A percentile compares a stretch with the other conserved stretches of the same genome.
phyloP scores from a whole-genome alignment of 148 eudicot species.

The Agrostemma githago region DNA sequence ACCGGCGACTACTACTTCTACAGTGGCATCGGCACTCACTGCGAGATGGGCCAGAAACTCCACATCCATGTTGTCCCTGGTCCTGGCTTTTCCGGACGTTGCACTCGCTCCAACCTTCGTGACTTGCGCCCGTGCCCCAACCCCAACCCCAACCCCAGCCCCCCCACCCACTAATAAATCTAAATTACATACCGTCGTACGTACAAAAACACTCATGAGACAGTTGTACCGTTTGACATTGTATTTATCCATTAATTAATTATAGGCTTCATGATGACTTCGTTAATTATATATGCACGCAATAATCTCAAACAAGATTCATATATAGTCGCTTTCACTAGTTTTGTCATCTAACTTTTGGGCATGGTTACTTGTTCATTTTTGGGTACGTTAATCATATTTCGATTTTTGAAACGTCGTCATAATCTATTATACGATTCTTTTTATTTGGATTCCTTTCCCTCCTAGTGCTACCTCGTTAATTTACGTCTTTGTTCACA shows the following conservation, averaged over 20 bases:
- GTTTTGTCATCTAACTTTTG: not conserved
- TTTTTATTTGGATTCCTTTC: too few relatives aligned
- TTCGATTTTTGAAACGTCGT: not conserved
- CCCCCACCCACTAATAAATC: not conserved
- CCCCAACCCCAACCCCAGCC: not conserved
- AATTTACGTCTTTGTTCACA: too few relatives aligned
- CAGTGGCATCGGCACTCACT: slow-evolving; percentile 52
- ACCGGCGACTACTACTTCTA: slow-evolving; percentile 54
- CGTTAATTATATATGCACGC: not conserved
- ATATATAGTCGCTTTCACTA: not conserved
- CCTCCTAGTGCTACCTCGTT: too few relatives aligned
- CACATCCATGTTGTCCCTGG: slow-evolving; percentile 38
- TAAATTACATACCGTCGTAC: too few relatives aligned
- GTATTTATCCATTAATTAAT: not conserved
- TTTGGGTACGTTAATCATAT: not conserved
- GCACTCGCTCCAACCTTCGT: not conserved
- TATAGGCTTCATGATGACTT: not conserved
- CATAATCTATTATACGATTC: not conserved
- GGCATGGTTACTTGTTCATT: slow-evolving; percentile 9
- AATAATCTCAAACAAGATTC: not conserved
- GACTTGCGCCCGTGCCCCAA: not conserved
- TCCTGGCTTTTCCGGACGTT: slow-evolving; percentile 31
- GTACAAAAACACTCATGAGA: not conserved
- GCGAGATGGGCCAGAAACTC: slow-evolving; percentile 52
- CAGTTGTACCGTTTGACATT: not conserved